A percentile compares a stretch with the other conserved stretches of the same genome.
These are phyloP conservation scores for Annona cherimola DNA, from an alignment of 164 flowering plant species.

Conservation along the genomic window DNA sequence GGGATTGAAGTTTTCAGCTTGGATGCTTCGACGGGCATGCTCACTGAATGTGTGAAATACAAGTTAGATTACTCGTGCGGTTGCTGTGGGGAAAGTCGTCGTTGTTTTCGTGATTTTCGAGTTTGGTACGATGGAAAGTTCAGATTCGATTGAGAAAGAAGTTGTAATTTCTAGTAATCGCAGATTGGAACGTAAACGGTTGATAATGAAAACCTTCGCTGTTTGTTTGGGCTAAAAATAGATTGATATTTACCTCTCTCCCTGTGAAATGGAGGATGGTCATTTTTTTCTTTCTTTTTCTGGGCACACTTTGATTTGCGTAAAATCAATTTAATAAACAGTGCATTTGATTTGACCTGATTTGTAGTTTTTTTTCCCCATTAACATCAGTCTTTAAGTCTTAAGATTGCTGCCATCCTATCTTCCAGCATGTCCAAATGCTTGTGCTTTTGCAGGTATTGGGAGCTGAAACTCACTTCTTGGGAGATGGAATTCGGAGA, in stretches of 20 bases:
- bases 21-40: neutral
- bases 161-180: too few relatives aligned
- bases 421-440: neutral
- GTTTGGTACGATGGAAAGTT: too few relatives aligned
- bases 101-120: too few relatives aligned
- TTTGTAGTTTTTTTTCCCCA: neutral
- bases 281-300: too few relatives aligned
- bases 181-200: neutral
- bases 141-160: too few relatives aligned
- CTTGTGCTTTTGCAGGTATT: slow-evolving; percentile 24
- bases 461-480: slow-evolving; percentile 83
- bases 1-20: neutral
- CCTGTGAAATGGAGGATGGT: too few relatives aligned
- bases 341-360: neutral
- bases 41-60: neutral
- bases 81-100: neutral
- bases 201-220: neutral
- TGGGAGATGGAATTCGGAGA: slow-evolving; percentile 78
- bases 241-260: too few relatives aligned
- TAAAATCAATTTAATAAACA: neutral
- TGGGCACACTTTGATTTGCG: too few relatives aligned
- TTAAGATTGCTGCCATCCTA: neutral
- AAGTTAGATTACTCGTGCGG: neutral
- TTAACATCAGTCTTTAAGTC: too few relatives aligned
- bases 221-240: neutral